Evolutionary conservation across 768 basidiomycete genomes (phyloP).

Genomic region (Collybiopsis luxurians): DNA sequence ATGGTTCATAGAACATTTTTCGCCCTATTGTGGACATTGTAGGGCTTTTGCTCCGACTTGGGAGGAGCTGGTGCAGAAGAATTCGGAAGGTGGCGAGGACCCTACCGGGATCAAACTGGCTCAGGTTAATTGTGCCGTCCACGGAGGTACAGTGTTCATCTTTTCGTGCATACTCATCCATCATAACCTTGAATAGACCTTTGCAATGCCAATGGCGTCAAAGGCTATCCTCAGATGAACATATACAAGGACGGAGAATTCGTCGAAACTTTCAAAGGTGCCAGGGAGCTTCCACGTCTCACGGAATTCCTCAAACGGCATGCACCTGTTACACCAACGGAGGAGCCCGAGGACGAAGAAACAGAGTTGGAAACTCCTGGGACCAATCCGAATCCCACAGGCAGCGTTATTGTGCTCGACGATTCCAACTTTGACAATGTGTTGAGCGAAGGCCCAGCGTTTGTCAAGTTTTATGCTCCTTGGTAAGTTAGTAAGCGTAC

Average conservation of each 20-base stretch:
- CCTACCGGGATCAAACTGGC: conserved; percentile 56
- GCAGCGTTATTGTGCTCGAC: conserved; percentile 36
- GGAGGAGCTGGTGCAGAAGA: conserved; percentile 60
- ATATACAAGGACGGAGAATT: conserved; percentile 68
- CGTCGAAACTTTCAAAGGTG: conserved; percentile 52
- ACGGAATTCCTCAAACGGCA: conserved; percentile 53
- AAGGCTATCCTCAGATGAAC: conserved; percentile 74
- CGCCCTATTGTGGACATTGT: conserved; percentile 85
- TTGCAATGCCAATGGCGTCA: conserved; percentile 66
- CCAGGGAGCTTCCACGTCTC: conserved; percentile 53
- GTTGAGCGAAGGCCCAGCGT: conserved; percentile 39
- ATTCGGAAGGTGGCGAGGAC: conserved; percentile 34
- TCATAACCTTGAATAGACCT: conserved; percentile 55
- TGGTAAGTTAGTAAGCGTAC: conserved; percentile 46
- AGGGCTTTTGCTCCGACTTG: conserved; percentile 78
- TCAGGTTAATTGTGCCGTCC: conserved; percentile 76
- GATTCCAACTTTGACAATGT: conserved; percentile 35
- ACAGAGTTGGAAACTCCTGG: conserved; percentile 6
- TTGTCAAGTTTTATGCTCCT: conserved; percentile 82
- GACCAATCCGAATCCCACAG: conserved; percentile 27
- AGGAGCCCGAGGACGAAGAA: conserved; percentile 5
- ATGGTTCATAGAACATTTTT: conserved; percentile 87
- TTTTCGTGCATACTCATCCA: not conserved
- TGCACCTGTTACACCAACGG: conserved; percentile 20
- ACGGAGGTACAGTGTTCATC: conserved; percentile 60